Conservation (phyloP, 352 stramenopile species). For the Saprolegnia diclina region DNA sequence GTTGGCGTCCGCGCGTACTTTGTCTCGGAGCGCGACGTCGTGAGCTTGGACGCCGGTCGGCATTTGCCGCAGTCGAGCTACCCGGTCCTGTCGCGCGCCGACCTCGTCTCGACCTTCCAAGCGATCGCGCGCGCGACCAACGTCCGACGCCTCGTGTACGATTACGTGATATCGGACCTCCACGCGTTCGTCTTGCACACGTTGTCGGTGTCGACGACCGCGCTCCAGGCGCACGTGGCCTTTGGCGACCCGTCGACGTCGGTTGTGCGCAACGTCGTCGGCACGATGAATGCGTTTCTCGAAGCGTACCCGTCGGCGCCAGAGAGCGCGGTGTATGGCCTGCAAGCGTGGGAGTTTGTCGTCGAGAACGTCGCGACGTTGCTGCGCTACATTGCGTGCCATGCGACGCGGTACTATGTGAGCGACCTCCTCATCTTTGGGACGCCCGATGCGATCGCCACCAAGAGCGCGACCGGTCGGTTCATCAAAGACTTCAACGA, state of each 20-base stretch:
- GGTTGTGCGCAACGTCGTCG: not conserved
- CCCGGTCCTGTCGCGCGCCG: not conserved
- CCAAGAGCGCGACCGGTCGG: constrained; percentile 61
- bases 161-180: constrained; percentile 12
- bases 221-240: constrained; percentile 14
- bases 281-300: not conserved
- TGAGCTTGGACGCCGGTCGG: constrained; percentile 21
- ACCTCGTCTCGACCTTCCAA: constrained; percentile 14
- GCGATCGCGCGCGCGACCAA: not conserved
- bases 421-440: constrained; percentile 79
- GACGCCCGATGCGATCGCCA: constrained; percentile 74
- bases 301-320: constrained; percentile 6
- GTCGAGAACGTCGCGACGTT: constrained; percentile 70
- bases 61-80: constrained; percentile 24
- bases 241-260: not conserved
- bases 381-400: constrained; percentile 79
- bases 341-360: constrained; percentile 54
- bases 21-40: constrained; percentile 27
- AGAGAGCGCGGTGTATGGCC: constrained; percentile 41
- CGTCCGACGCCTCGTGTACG: constrained; percentile 17
- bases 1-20: constrained; percentile 1
- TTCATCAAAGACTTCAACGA: constrained; percentile 53
- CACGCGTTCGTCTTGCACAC: constrained; percentile 21
- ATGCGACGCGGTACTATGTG: constrained; percentile 73
- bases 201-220: constrained; percentile 1